Conservation (phyloP, 805 yeast genomes). For the Wickerhamomyces tratensis region DNA sequence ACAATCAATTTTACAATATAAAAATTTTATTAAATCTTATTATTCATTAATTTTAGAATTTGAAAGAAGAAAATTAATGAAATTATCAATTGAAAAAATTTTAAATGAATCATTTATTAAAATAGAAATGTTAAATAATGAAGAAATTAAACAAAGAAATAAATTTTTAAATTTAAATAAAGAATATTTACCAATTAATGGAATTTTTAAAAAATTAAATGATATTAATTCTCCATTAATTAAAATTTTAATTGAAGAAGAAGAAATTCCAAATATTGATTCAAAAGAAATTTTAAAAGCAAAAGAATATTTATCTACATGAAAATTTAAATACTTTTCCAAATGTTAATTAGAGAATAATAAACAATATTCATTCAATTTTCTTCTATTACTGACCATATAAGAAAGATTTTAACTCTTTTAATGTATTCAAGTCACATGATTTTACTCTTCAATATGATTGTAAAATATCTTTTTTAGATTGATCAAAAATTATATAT, state of each 20-base stretch:
- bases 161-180: conserved; percentile 39
- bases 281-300: too few species aligned
- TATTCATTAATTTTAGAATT: conserved; percentile 42
- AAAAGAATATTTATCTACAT: too few species aligned
- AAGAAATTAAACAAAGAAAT: conserved; percentile 34
- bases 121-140: conserved; percentile 27
- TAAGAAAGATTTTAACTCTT: too few species aligned
- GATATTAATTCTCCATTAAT: conserved; percentile 16
- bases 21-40: conserved; percentile 41
- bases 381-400: too few species aligned
- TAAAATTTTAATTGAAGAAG: conserved; percentile 16
- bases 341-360: too few species aligned
- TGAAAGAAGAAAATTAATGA: conserved; percentile 35
- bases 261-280: conserved; percentile 11
- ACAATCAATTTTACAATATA: conserved; percentile 38
- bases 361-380: too few species aligned
- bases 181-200: conserved; percentile 41
- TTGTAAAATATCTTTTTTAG: too few species aligned
- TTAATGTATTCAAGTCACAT: too few species aligned
- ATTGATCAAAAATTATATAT: too few species aligned
- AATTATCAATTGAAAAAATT: conserved; percentile 28
- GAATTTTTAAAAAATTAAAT: conserved; percentile 37
- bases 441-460: too few species aligned
- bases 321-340: too few species aligned
- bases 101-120: conserved; percentile 31